These are phyloP conservation scores for Agaricales sp. DNA, from an alignment of 1,284 basidiomycete species.

Conservation along the genomic window DNA sequence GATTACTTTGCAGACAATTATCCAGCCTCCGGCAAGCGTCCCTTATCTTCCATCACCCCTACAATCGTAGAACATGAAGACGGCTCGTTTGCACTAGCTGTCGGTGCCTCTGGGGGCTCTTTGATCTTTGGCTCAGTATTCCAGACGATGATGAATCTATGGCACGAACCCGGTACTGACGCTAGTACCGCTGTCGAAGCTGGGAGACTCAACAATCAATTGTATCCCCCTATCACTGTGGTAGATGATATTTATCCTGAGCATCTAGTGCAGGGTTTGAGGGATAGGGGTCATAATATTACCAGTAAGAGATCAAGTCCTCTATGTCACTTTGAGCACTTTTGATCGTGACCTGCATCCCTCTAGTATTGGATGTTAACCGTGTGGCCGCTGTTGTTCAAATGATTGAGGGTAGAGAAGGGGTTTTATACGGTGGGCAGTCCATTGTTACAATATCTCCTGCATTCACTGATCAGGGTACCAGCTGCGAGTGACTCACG, in stretches of 20 bases:
- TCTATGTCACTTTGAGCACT: slow-evolving; percentile 8
- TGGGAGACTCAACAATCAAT: slow-evolving; percentile 87
- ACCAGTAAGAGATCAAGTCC: slow-evolving; percentile 51
- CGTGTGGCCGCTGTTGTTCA: slow-evolving; percentile 66
- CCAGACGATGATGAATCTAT: slow-evolving; percentile 77
- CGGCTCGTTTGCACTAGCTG: slow-evolving; percentile 59
- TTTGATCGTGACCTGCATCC: slow-evolving; percentile 6
- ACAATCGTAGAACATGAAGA: slow-evolving; percentile 70
- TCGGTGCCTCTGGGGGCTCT: slow-evolving; percentile 85
- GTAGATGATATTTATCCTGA: slow-evolving; percentile 54
- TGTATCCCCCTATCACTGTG: slow-evolving; percentile 60
- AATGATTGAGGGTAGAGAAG: slow-evolving; percentile 45
- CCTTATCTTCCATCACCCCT: slow-evolving; percentile 77
- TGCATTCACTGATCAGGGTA: slow-evolving; percentile 5
- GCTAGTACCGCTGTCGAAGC: slow-evolving; percentile 74
- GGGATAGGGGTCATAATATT: slow-evolving; percentile 62
- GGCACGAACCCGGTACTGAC: slow-evolving; percentile 52
- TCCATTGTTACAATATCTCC: slow-evolving; percentile 2
- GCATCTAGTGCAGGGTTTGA: slow-evolving; percentile 45
- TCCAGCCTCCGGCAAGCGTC: slow-evolving; percentile 78
- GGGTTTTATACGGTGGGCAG: slow-evolving; percentile 47
- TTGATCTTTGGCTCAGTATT: slow-evolving; percentile 77
- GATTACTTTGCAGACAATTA: slow-evolving; percentile 57
- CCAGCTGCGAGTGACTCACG: slow-evolving; percentile 76
- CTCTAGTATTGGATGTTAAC: slow-evolving; percentile 38